Percentiles rank a stretch among this genome's conserved stretches.
phyloP scores from a whole-genome alignment of 192 early-diverging fungal genomes.

The Coemansia sp. region DNA sequence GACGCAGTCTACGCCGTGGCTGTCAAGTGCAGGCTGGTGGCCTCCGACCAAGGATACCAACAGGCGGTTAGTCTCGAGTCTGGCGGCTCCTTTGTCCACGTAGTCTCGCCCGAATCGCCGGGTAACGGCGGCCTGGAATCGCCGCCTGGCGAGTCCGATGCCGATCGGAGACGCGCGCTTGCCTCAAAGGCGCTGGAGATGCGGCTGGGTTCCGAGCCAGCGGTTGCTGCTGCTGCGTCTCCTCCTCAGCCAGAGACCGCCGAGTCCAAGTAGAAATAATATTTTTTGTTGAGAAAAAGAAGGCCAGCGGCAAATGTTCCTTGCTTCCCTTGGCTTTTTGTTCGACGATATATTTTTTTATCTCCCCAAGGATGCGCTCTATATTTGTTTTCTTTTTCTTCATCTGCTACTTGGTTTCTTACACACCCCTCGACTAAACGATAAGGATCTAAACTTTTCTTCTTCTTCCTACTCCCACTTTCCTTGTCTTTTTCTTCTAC shows the following conservation, averaged over 20 bases:
- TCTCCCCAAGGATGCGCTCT: background rate
- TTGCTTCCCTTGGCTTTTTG: background rate
- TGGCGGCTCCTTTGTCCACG: constrained; percentile 1
- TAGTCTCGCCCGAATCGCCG: background rate
- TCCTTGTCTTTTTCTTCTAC: background rate
- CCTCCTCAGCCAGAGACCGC: constrained; percentile 1
- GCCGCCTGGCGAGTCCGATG: constrained; percentile 24
- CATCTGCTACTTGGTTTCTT: background rate
- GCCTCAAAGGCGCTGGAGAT: constrained; percentile 46
- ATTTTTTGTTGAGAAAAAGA: constrained; percentile 3
- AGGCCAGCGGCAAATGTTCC: background rate
- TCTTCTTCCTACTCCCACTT: background rate
- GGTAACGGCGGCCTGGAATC: background rate
- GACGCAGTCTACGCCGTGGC: constrained; percentile 24
- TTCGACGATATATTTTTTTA: no score
- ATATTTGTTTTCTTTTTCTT: constrained; percentile 2
- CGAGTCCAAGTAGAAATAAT: constrained; percentile 8
- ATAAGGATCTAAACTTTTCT: no score
- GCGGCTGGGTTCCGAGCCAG: constrained; percentile 18
- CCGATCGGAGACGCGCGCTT: constrained; percentile 42
- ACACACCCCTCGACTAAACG: no score
- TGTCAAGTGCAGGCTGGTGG: constrained; percentile 29
- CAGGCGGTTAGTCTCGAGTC: constrained; percentile 27
- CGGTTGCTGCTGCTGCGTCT: background rate
- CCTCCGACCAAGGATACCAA: constrained; percentile 47